Conservation (phyloP, 208 protist species). For the Leptomonas pyrrhocoris region DNA sequence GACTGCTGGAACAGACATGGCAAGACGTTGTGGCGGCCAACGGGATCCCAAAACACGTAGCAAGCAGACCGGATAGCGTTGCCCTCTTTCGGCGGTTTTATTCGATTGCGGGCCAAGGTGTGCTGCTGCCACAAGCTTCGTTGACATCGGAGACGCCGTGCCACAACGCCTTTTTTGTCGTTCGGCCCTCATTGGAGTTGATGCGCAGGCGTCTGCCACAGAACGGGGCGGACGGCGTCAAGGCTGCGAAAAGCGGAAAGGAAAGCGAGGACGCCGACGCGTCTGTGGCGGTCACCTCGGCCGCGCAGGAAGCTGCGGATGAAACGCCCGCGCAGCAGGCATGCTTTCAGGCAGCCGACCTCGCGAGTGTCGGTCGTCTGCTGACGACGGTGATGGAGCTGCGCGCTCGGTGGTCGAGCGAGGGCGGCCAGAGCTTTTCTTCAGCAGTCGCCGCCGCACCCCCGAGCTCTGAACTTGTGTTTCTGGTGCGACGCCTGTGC, state of each 20-base stretch:
- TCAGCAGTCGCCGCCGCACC: neutral
- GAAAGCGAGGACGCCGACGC: neutral
- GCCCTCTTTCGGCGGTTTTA: slow-evolving; percentile 30
- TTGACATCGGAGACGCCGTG: slow-evolving; percentile 46
- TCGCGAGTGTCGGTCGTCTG: slow-evolving; percentile 52
- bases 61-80: neutral
- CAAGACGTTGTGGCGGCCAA: slow-evolving; percentile 13
- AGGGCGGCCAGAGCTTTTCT: neutral
- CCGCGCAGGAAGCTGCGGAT: slow-evolving; percentile 14
- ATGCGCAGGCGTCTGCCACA: slow-evolving; percentile 1
- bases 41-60: neutral
- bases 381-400: slow-evolving; percentile 46
- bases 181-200: slow-evolving; percentile 24
- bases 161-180: slow-evolving; percentile 56
- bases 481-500: slow-evolving; percentile 36
- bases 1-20: slow-evolving; percentile 40
- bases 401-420: slow-evolving; percentile 11
- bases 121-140: slow-evolving; percentile 35
- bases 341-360: slow-evolving; percentile 41
- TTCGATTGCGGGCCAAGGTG: slow-evolving; percentile 17
- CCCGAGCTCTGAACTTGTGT: slow-evolving; percentile 39
- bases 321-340: slow-evolving; percentile 27
- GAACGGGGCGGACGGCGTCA: neutral
- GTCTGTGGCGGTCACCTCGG: neutral
- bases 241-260: neutral